These are phyloP conservation scores for Penicillium verhagenii DNA, from an alignment of 495 filamentous ascomycete genomes.

Conservation along the genomic window DNA sequence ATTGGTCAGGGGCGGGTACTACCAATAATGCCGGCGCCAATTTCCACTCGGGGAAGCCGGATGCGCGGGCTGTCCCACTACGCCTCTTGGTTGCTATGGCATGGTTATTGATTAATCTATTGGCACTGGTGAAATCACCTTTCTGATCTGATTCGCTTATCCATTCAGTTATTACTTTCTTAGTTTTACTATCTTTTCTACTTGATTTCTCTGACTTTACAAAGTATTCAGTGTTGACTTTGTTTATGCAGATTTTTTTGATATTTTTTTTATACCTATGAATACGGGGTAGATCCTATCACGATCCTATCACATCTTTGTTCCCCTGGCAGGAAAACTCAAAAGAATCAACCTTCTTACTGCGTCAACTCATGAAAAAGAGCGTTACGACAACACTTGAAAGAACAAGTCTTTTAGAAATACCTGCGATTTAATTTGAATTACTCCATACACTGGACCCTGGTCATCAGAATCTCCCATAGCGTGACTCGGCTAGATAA, in stretches of 20 bases:
- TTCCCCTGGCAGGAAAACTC: not conserved
- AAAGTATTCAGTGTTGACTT: no score
- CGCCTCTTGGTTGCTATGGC: not conserved
- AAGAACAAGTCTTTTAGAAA: no score
- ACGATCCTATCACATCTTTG: not conserved
- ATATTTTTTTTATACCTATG: not conserved
- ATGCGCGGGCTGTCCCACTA: slow-evolving; percentile 10
- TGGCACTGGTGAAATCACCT: not conserved
- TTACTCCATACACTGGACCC: not conserved
- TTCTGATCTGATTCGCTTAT: not conserved
- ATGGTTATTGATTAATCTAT: not conserved
- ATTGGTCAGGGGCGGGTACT: slow-evolving; percentile 29
- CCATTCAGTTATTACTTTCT: not conserved
- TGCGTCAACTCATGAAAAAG: not conserved
- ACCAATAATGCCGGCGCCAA: slow-evolving; percentile 15
- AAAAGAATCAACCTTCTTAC: not conserved
- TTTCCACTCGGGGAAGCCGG: slow-evolving; percentile 4
- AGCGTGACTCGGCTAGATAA: slow-evolving; percentile 21
- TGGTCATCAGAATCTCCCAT: slow-evolving; percentile 1
- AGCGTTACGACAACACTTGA: not conserved
- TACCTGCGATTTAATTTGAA: no score
- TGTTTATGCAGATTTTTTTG: no score
- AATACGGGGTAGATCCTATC: slow-evolving; percentile 1
- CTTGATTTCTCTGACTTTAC: no score
- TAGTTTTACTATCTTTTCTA: not conserved